Percentiles rank a stretch among this genome's conserved stretches.
These are phyloP conservation scores for Claviceps pusilla DNA, from an alignment of 2,329 filamentous ascomycete species.

Conservation along the genomic window DNA sequence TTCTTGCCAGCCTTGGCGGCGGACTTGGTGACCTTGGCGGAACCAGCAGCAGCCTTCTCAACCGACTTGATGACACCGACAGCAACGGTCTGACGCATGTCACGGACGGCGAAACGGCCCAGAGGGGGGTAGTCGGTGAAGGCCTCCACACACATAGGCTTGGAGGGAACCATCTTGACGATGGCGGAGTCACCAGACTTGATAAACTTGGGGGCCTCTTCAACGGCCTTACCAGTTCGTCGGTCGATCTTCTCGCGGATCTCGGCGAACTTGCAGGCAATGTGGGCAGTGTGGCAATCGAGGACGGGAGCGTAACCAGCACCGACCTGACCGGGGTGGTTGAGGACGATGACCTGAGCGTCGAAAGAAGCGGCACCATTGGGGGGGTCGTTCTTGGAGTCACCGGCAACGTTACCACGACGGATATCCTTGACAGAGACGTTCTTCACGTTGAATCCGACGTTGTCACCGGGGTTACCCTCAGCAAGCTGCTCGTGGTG, in stretches of 20 bases:
- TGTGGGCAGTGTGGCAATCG: slow-evolving; percentile 99
- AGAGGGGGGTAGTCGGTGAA: slow-evolving; percentile 99
- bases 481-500: slow-evolving; percentile 97
- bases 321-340: slow-evolving; percentile 99
- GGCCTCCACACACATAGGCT: slow-evolving; percentile 99
- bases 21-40: slow-evolving; percentile 57
- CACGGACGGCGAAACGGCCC: slow-evolving; percentile 99
- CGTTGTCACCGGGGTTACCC: slow-evolving; percentile 98
- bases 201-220: slow-evolving; percentile 95
- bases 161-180: slow-evolving; percentile 99
- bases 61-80: slow-evolving; percentile 92
- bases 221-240: slow-evolving; percentile 96
- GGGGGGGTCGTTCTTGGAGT: slow-evolving; percentile 99
- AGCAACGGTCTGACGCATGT: slow-evolving; percentile 84
- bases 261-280: slow-evolving; percentile 99
- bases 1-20: slow-evolving; percentile 63
- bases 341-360: slow-evolving; percentile 99
- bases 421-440: slow-evolving; percentile 99
- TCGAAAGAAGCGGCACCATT: slow-evolving; percentile 84
- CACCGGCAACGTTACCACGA: slow-evolving; percentile 98
- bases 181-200: slow-evolving; percentile 99
- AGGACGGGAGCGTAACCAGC: slow-evolving; percentile 98
- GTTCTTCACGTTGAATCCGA: slow-evolving; percentile 99
- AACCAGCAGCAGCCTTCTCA: slow-evolving; percentile 42
- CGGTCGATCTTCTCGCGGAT: slow-evolving; percentile 99